Conservation (phyloP, 1,284 basidiomycete species). For the Papiliotrema laurentii region DNA sequence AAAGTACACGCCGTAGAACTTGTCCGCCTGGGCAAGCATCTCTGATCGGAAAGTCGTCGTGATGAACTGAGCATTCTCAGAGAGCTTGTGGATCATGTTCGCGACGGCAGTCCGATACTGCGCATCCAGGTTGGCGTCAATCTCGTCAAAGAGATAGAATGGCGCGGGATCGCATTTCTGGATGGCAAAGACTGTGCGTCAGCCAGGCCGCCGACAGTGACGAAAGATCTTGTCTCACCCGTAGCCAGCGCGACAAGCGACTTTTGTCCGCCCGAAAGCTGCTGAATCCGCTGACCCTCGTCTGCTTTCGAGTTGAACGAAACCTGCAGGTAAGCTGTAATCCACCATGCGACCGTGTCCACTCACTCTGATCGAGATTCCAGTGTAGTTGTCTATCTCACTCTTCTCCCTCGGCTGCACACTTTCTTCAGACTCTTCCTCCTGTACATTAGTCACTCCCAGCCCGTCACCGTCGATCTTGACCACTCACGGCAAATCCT, state of each 20-base stretch:
- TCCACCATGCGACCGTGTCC: neutral
- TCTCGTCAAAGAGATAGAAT: constrained; percentile 99
- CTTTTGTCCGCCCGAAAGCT: constrained; percentile 96
- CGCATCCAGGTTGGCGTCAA: constrained; percentile 96
- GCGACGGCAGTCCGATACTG: constrained; percentile 97
- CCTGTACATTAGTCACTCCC: constrained; percentile 23
- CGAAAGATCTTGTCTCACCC: constrained; percentile 51
- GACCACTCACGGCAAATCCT: constrained; percentile 56
- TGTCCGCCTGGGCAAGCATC: constrained; percentile 90
- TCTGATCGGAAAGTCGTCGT: constrained; percentile 98
- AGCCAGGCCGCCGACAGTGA: neutral
- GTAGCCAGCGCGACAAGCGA: constrained; percentile 93
- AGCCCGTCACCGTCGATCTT: too few species aligned
- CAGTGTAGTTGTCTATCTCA: constrained; percentile 89
- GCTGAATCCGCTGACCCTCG: constrained; percentile 92
- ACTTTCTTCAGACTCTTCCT: constrained; percentile 43
- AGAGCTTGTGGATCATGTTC: constrained; percentile 88
- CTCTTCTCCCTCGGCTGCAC: constrained; percentile 55
- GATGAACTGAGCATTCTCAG: constrained; percentile 89
- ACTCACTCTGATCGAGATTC: constrained; percentile 83
- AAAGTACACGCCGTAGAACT: constrained; percentile 99
- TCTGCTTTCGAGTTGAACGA: constrained; percentile 98
- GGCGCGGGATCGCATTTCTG: constrained; percentile 99
- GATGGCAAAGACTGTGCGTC: constrained; percentile 79
- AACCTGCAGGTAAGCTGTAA: constrained; percentile 55